These are phyloP conservation scores for Phaseolus lunatus DNA, from an alignment of 306 rosid genomes.

Conservation along the genomic window DNA sequence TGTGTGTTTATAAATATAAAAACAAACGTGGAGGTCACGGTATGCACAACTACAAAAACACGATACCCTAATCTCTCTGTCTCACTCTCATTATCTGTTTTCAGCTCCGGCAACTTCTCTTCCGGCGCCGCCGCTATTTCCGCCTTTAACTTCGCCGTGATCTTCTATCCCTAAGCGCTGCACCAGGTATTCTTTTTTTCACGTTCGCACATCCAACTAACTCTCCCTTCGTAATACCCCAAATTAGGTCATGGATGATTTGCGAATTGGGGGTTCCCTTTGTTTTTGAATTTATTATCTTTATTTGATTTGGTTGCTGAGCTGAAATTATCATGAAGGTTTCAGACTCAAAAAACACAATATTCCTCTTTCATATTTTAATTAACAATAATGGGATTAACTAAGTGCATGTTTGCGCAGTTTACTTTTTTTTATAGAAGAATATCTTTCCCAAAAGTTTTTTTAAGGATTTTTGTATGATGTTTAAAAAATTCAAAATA, in stretches of 20 bases:
- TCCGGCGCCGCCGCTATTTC: not conserved
- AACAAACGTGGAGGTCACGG: conserved; percentile 5
- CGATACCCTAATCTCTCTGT: conserved; percentile 21
- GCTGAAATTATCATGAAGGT: not conserved
- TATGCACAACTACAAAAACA: not conserved
- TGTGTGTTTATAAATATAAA: not conserved
- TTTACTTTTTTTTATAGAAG: not conserved
- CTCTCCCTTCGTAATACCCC: not conserved
- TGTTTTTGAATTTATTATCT: not conserved
- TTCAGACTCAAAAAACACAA: not conserved
- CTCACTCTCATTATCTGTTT: not conserved
- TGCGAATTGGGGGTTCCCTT: not conserved
- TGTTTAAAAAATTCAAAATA: not conserved
- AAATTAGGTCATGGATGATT: not conserved
- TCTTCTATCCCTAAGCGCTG: not conserved
- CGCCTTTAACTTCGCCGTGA: not conserved
- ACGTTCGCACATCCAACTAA: not conserved
- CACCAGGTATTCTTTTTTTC: conserved; percentile 29
- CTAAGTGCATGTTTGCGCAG: not conserved
- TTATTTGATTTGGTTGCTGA: not conserved
- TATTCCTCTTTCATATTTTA: not conserved
- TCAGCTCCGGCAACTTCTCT: conserved; percentile 6
- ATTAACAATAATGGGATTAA: not conserved
- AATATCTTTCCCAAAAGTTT: not conserved
- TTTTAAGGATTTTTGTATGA: not conserved